A percentile compares a stretch with the other conserved stretches of the same genome.
phyloP scores from a whole-genome alignment of 2,329 filamentous ascomycete species.

The Fusarium burgessii region DNA sequence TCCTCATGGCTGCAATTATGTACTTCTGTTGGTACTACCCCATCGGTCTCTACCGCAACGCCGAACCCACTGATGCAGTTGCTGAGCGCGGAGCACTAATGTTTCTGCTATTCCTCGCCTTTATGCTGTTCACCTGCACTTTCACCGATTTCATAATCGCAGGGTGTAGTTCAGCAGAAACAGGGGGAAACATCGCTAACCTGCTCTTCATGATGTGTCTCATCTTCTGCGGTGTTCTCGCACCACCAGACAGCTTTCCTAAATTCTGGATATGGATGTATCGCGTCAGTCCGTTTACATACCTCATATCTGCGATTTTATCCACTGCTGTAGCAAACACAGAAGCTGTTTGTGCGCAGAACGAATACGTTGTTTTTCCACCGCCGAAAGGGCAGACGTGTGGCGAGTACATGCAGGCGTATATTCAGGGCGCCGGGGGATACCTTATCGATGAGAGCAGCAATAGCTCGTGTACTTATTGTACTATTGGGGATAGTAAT shows the following conservation, averaged over 20 bases:
- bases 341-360: slow-evolving; percentile 72
- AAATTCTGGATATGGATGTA: slow-evolving; percentile 67
- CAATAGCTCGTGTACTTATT: slow-evolving; percentile 67
- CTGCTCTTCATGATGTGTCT: slow-evolving; percentile 73
- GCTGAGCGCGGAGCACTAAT: slow-evolving; percentile 71
- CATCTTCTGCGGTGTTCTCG: slow-evolving; percentile 47
- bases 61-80: slow-evolving; percentile 61
- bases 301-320: slow-evolving; percentile 80
- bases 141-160: slow-evolving; percentile 75
- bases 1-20: slow-evolving; percentile 71
- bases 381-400: slow-evolving; percentile 72
- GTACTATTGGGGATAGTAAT: slow-evolving; percentile 65
- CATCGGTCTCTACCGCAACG: slow-evolving; percentile 72
- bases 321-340: slow-evolving; percentile 77
- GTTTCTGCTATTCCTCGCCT: slow-evolving; percentile 72
- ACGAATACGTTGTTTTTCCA: slow-evolving; percentile 77
- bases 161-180: slow-evolving; percentile 73
- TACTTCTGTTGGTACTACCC: slow-evolving; percentile 79
- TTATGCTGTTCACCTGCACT: slow-evolving; percentile 75
- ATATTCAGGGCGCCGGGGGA: slow-evolving; percentile 63
- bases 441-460: slow-evolving; percentile 63
- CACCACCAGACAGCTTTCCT: slow-evolving; percentile 62
- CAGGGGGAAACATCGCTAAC: slow-evolving; percentile 74
- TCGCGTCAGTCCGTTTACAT: slow-evolving; percentile 84
- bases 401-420: slow-evolving; percentile 65